Evolutionary conservation across 2,329 filamentous ascomycete genomes (phyloP), one percentile per base, ranked within the genome.

Genomic region (Beauveria medogensis): DNA sequence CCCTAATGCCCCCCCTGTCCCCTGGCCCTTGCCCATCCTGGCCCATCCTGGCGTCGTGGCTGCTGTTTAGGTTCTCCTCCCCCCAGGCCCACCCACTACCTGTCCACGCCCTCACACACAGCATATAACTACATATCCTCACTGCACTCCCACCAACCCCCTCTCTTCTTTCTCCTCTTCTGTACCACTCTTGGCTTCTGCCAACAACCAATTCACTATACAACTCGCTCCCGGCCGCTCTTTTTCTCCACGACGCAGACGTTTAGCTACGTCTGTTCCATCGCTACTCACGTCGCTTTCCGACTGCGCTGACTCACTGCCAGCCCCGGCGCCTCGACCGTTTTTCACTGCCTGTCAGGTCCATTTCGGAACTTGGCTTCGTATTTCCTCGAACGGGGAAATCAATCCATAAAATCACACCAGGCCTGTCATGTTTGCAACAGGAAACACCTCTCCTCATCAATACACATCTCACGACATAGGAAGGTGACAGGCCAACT

Each of bases 401-500:
- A 71, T 62, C 8, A 20, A 8, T 61, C 46, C 62, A 66, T 66
- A 40, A 26, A 50, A 37, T 5, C 58, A 53, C 55, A 64, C 62
- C 63, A 63, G 61, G 65, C 65, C 72, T 70, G 74, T 74, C 73
- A 84, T 84, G 82, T 84, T 81, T 73, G 77, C 78, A 74, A 75
- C 76, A 78, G 77, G 76, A 80, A 79, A 75, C 79, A 75, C 75
- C 70, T 75, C 74, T 73, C 77, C 75, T 73, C 80, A 78, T 74
- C 79, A 77, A 57, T 57, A 57, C 78, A 79, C 79, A 71, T 79
- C 80, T 80, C 80, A 82, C 77, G 78, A 80, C 77, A 82, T 81
- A 82, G 79, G 80, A 78, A 82, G 82, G 81, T 84, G 82, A 84
- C 80, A 73, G 75, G 76, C 72, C 71, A 77, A 74, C 73, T 26